Evolutionary conservation across 257 asterid genomes (phyloP).

Genomic region (Nicotiana benthamiana): DNA sequence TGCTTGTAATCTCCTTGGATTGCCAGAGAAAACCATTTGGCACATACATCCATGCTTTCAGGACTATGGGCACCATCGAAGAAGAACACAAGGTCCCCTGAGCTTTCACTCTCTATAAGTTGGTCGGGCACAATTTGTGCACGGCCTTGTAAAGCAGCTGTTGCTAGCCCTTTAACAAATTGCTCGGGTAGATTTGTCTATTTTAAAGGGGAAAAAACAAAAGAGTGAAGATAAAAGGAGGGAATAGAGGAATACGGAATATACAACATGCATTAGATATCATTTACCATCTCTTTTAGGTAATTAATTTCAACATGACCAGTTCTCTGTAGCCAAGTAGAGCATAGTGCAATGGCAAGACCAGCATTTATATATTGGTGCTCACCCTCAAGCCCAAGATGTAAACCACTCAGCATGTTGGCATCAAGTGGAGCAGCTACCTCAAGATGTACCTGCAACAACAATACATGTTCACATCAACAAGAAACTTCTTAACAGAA

Average conservation of each 20-base stretch:
- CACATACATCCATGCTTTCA: slow-evolving; percentile 99
- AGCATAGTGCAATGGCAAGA: slow-evolving; percentile 86
- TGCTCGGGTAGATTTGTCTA: slow-evolving; percentile 86
- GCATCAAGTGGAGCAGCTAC: slow-evolving; percentile 73
- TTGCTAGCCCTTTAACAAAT: slow-evolving; percentile 68
- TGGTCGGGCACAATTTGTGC: slow-evolving; percentile 81
- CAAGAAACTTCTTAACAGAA: background rate
- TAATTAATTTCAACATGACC: slow-evolving; percentile 73
- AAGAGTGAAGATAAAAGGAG: background rate
- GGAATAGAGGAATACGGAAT: slow-evolving; percentile 6
- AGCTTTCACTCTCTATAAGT: slow-evolving; percentile 51
- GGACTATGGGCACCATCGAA: slow-evolving; percentile 99
- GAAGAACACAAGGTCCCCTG: slow-evolving; percentile 72
- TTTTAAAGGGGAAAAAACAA: slow-evolving; percentile 4
- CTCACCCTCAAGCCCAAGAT: slow-evolving; percentile 95
- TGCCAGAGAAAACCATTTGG: slow-evolving; percentile 79
- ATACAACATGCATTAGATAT: slow-evolving; percentile 4
- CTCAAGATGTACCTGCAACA: slow-evolving; percentile 70
- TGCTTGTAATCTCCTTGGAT: slow-evolving; percentile 38
- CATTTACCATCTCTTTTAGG: slow-evolving; percentile 66
- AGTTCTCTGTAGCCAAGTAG: slow-evolving; percentile 89
- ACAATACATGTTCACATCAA: slow-evolving; percentile 15
- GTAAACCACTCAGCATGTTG: slow-evolving; percentile 45
- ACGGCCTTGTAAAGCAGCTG: slow-evolving; percentile 84
- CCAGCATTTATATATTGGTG: slow-evolving; percentile 95